phyloP scores from a whole-genome alignment of 2,329 filamentous ascomycete species.

The Botrytis galanthina region DNA sequence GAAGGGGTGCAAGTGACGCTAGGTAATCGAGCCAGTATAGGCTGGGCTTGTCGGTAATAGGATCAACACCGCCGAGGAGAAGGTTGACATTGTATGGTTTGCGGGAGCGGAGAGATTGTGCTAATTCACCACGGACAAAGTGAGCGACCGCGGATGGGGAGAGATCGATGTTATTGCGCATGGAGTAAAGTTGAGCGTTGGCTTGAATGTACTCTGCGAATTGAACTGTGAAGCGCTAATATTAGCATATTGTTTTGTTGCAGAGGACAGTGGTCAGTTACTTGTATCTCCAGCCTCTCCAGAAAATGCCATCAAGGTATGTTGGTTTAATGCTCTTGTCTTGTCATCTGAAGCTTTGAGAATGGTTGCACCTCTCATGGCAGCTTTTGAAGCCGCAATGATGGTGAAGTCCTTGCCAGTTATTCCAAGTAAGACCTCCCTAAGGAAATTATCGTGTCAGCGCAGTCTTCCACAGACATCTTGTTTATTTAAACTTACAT shows the following conservation, averaged over 20 bases:
- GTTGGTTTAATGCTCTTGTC: constrained; percentile 86
- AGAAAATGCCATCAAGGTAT: constrained; percentile 91
- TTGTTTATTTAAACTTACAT: constrained; percentile 28
- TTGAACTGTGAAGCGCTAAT: constrained; percentile 63
- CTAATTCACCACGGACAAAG: constrained; percentile 93
- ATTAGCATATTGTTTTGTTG: constrained; percentile 19
- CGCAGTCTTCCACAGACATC: background rate
- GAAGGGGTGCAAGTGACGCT: constrained; percentile 80
- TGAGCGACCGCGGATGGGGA: constrained; percentile 84
- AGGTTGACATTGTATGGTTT: constrained; percentile 98
- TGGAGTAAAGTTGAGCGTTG: constrained; percentile 96
- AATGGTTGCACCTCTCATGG: constrained; percentile 95
- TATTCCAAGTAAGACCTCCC: constrained; percentile 97
- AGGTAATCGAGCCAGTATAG: constrained; percentile 98
- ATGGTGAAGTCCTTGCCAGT: constrained; percentile 99
- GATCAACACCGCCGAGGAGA: constrained; percentile 88
- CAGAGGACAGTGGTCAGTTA: constrained; percentile 42
- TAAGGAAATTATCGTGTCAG: constrained; percentile 41
- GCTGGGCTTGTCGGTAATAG: constrained; percentile 84
- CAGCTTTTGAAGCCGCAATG: constrained; percentile 94
- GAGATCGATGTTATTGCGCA: constrained; percentile 94
- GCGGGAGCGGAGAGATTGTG: constrained; percentile 82
- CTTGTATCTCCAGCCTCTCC: constrained; percentile 95
- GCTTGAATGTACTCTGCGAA: constrained; percentile 99
- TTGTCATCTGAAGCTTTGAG: constrained; percentile 96